A percentile compares a stretch with the other conserved stretches of the same genome.
Evolutionary conservation across 2,329 filamentous ascomycete genomes (phyloP).

Genomic region (Microcyclosporella mali): DNA sequence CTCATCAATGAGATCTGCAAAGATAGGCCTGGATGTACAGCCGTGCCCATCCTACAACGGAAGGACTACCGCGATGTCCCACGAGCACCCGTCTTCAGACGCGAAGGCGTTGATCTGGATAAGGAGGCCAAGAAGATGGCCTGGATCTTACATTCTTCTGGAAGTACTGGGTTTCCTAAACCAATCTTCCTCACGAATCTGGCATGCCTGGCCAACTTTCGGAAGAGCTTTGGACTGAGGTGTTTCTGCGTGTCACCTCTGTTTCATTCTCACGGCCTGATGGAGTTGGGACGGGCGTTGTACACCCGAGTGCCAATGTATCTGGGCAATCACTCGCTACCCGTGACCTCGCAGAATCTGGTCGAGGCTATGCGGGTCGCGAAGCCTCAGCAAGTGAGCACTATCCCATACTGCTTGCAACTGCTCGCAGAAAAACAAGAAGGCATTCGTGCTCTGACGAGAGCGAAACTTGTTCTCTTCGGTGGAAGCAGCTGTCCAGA

Average conservation of each 20-base stretch:
- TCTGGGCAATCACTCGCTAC: constrained; percentile 51
- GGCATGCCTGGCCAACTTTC: constrained; percentile 46
- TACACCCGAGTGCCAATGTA: constrained; percentile 46
- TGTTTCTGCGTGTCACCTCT: constrained; percentile 53
- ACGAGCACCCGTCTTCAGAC: constrained; percentile 11
- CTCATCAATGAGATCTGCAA: constrained; percentile 30
- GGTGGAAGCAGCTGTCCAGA: constrained; percentile 32
- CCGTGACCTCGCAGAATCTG: constrained; percentile 42
- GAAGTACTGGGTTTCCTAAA: constrained; percentile 58
- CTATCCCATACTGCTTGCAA: constrained; percentile 59
- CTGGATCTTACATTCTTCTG: constrained; percentile 47
- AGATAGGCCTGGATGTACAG: constrained; percentile 27
- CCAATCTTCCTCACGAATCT: constrained; percentile 55
- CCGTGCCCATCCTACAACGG: constrained; percentile 24
- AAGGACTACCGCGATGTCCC: constrained; percentile 18
- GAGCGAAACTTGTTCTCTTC: constrained; percentile 28
- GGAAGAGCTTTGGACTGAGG: constrained; percentile 41
- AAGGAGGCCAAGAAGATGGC: constrained; percentile 32
- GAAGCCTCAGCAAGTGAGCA: constrained; percentile 47
- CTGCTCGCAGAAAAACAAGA: constrained; percentile 53
- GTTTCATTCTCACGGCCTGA: constrained; percentile 56
- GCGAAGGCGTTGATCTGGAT: constrained; percentile 9
- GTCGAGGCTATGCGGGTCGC: constrained; percentile 25
- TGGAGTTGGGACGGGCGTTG: constrained; percentile 49
- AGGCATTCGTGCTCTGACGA: constrained; percentile 36